A percentile compares a stretch with the other conserved stretches of the same genome.
Evolutionary conservation across 2,329 filamentous ascomycete species (phyloP).

Genomic region (Aspergillaceae sp.): DNA sequence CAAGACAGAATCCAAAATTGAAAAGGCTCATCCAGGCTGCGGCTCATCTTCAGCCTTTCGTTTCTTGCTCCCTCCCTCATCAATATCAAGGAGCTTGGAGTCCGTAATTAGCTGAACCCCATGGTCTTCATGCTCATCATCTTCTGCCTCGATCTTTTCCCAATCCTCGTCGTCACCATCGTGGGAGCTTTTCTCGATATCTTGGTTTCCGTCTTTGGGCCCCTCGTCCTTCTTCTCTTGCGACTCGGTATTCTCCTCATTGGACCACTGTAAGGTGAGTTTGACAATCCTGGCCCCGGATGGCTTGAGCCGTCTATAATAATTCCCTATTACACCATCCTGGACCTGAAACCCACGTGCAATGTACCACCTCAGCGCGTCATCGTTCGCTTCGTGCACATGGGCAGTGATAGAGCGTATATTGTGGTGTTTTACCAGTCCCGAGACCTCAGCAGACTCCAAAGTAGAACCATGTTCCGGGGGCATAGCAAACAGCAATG

Average conservation of each 20-base stretch:
- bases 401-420: conserved; percentile 50
- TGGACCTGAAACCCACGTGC: conserved; percentile 48
- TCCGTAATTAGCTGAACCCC: conserved; percentile 25
- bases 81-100: conserved; percentile 22
- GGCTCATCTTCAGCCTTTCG: conserved; percentile 25
- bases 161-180: conserved; percentile 34
- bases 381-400: conserved; percentile 55
- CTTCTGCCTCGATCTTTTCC: conserved; percentile 34
- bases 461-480: conserved; percentile 3
- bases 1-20: conserved; percentile 4
- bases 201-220: background rate
- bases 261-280: conserved; percentile 25
- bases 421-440: conserved; percentile 40
- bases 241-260: conserved; percentile 1
- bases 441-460: conserved; percentile 17
- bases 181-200: conserved; percentile 7
- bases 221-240: background rate
- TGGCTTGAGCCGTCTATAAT: conserved; percentile 53
- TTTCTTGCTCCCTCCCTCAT: conserved; percentile 17
- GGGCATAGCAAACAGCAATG: conserved; percentile 24
- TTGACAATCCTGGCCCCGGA: conserved; percentile 46
- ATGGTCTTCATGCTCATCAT: conserved; percentile 25
- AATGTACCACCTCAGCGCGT: conserved; percentile 53
- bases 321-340: conserved; percentile 44
- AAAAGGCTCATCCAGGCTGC: conserved; percentile 8